Base-by-base conservation (phyloP, 768 basidiomycete genomes). In the Pisolithus microcarpus region DNA sequence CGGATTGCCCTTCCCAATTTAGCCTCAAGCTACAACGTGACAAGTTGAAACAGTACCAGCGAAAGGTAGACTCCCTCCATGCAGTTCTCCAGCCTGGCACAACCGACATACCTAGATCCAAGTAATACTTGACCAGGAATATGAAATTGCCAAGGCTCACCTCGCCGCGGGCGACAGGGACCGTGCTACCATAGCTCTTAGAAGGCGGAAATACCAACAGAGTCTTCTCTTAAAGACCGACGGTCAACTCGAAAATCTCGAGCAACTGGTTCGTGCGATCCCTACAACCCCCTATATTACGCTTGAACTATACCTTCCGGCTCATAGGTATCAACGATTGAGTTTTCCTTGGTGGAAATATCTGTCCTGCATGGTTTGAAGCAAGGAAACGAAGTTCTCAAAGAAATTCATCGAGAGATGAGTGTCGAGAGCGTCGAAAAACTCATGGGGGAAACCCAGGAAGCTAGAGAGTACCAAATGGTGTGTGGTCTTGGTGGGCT, bases 1-100 rank as follows among this genome's bases (percentile, higher is more conserved):
- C 43, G 43, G 26, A 38, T 26, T 13, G 34, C 38, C 30, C 34
- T 16, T 39, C 16, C 24, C 16, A 49, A 47, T 63, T 28, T 66
- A 97, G 95, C 65, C 78, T 99, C 58, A 98, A 99, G 70, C 68
- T 96, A 43, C 96, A 99, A 67, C 79, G 96, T 31, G 96, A 99
- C 71, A 97, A 94, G 67, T 72, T 99, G 54, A 87, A 80, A 65
- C 90, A 94, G 65, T 99, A 98, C 63, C 96, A 95, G 78, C 91
- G 84, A 74, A 86, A 86, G 79, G 95, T 90, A 51, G 26, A 75
- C 43, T 38, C 26, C 46, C 19, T 52, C 23, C 15, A 43, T 38
- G 19, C 38, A 9, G 28, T 36, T 38, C 42, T 40, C 15, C 21
- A 4, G 34, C 47, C 38, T 13, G 24, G 43, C 48, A 46, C 16